Percentiles rank a stretch among this genome's conserved stretches.
These are phyloP conservation scores for Acacia melanoxylon DNA, from an alignment of 306 rosid genomes.

Conservation along the genomic window DNA sequence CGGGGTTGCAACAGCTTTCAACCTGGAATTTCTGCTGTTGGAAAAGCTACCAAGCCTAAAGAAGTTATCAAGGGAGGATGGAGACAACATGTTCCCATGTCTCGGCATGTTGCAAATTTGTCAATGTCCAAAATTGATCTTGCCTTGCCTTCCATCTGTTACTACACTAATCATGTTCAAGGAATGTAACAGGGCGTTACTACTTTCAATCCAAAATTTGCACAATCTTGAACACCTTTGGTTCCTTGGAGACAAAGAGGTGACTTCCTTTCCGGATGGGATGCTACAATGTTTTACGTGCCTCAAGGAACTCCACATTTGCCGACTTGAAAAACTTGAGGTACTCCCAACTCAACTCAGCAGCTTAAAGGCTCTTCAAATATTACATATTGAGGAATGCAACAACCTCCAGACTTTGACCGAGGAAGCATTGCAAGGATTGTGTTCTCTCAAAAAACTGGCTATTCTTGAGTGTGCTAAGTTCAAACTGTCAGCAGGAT, in stretches of 20 bases:
- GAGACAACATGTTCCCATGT: neutral
- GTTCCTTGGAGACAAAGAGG: neutral
- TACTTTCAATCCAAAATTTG: neutral
- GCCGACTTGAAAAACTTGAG: neutral
- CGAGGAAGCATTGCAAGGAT: slow-evolving; percentile 4
- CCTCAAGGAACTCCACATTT: slow-evolving; percentile 1
- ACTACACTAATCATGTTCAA: accelerated
- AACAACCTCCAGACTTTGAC: neutral
- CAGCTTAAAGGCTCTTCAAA: neutral
- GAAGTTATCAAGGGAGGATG: neutral
- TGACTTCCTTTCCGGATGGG: slow-evolving; percentile 6
- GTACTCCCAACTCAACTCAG: neutral
- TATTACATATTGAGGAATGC: neutral
- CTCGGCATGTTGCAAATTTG: neutral
- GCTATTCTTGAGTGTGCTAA: accelerated
- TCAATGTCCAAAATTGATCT: neutral
- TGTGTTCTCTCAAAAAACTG: slow-evolving; percentile 4
- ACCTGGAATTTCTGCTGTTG: neutral
- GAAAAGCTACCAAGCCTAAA: neutral
- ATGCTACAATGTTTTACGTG: slow-evolving; percentile 27
- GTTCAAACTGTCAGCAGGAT: slow-evolving; percentile 2
- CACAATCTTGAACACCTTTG: neutral
- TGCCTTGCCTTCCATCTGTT: slow-evolving; percentile 2
- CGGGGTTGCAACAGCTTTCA: neutral
- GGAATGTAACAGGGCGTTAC: neutral